Percentiles rank a stretch among this genome's conserved stretches.
Conservation (phyloP, 2,329 filamentous ascomycete species). For the Xylaria sp. region DNA sequence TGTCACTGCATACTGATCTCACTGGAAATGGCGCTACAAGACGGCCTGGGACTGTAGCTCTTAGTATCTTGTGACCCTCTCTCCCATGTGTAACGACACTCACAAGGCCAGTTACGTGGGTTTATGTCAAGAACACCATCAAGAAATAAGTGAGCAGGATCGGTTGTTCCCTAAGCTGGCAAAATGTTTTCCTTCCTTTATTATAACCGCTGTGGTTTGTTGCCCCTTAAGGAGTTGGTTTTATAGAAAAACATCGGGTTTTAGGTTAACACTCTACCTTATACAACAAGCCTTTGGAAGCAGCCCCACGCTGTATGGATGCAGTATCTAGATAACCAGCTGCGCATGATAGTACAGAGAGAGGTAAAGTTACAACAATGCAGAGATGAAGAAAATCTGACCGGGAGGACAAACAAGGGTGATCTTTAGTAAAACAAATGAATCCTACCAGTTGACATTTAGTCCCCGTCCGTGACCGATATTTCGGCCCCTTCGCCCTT, state of each 20-base stretch:
- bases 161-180: background rate
- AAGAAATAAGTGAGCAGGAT: too few species aligned
- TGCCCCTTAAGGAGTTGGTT: background rate
- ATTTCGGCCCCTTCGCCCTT: conserved; percentile 13
- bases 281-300: conserved; percentile 13
- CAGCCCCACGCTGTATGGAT: conserved; percentile 3
- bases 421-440: conserved; percentile 14
- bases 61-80: too few species aligned
- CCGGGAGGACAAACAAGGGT: background rate
- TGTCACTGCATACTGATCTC: too few species aligned
- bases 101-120: too few species aligned
- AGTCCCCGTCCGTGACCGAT: conserved; percentile 6
- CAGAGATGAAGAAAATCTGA: conserved; percentile 9
- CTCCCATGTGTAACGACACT: too few species aligned
- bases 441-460: conserved; percentile 11
- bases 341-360: conserved; percentile 30
- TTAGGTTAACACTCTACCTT: background rate
- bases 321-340: conserved; percentile 16
- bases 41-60: too few species aligned
- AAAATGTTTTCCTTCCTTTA: background rate
- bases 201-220: background rate
- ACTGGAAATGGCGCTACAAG: too few species aligned
- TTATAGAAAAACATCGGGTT: background rate
- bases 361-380: conserved; percentile 20
- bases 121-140: too few species aligned